Evolutionary conservation across 2,329 filamentous ascomycete genomes (phyloP).

Genomic region (Metarhizium rileyi): DNA sequence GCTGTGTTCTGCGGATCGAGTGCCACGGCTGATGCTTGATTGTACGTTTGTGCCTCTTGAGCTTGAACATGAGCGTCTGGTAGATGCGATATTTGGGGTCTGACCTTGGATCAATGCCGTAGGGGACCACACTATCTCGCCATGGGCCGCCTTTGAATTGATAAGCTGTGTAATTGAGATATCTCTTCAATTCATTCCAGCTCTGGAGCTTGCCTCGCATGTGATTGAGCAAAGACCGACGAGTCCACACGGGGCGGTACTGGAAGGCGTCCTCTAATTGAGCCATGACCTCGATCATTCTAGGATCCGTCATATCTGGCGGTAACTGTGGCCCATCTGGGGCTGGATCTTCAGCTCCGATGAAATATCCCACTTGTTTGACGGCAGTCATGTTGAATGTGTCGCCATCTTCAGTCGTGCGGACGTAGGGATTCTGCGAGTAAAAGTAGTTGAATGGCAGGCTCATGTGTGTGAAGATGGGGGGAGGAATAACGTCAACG

Average conservation of each 20-base stretch:
- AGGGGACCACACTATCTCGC: conserved; percentile 76
- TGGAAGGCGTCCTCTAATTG: conserved; percentile 57
- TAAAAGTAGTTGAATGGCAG: conserved; percentile 74
- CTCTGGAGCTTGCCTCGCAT: conserved; percentile 43
- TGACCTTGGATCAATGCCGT: conserved; percentile 75
- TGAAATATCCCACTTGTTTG: conserved; percentile 48
- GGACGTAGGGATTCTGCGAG: conserved; percentile 74
- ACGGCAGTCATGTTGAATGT: conserved; percentile 51
- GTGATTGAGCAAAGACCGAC: conserved; percentile 68
- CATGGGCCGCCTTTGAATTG: conserved; percentile 89
- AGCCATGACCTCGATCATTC: conserved; percentile 54
- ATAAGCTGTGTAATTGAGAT: conserved; percentile 78
- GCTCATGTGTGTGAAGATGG: conserved; percentile 64
- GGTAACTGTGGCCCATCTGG: conserved; percentile 50
- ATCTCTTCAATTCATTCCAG: conserved; percentile 57
- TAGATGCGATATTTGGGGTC: conserved; percentile 71
- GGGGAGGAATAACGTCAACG: conserved; percentile 68
- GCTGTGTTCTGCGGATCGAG: conserved; percentile 31
- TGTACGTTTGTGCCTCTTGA: conserved; percentile 43
- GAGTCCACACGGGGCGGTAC: conserved; percentile 75
- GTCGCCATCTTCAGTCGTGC: conserved; percentile 45
- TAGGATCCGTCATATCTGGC: conserved; percentile 47
- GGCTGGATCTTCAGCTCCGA: conserved; percentile 52
- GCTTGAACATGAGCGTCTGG: conserved; percentile 81
- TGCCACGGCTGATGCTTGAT: conserved; percentile 40